These are phyloP conservation scores for Pyrus communis DNA, from an alignment of 306 rosid genomes.

Conservation along the genomic window DNA sequence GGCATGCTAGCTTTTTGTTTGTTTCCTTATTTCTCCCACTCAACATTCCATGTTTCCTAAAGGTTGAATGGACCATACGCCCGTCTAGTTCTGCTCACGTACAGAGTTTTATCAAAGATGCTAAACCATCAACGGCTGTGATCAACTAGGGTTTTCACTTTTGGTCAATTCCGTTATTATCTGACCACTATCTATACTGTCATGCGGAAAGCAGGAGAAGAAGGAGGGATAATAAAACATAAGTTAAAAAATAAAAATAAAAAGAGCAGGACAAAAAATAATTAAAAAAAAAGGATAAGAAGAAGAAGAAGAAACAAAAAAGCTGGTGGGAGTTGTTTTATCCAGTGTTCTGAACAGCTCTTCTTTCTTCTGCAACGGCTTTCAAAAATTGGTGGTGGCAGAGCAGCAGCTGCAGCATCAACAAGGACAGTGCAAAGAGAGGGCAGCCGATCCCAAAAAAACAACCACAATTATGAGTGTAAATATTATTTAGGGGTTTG, in stretches of 20 bases:
- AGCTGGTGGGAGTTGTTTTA: neutral
- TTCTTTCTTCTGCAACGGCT: neutral
- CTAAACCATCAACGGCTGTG: slow-evolving; percentile 4
- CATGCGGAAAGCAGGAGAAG: neutral
- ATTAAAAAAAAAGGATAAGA: too few relatives aligned
- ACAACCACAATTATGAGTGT: slow-evolving; percentile 23
- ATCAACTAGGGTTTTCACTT: slow-evolving; percentile 8
- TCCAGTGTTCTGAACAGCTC: neutral
- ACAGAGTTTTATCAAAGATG: neutral
- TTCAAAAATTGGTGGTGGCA: slow-evolving; percentile 6
- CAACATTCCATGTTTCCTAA: slow-evolving; percentile 23
- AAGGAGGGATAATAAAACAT: neutral
- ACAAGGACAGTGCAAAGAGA: slow-evolving; percentile 37
- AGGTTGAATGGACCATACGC: slow-evolving; percentile 15
- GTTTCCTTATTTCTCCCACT: neutral
- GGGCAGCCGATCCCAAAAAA: slow-evolving; percentile 51
- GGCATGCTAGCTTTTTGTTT: neutral
- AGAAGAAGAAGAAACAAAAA: neutral
- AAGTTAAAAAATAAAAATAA: neutral
- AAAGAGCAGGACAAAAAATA: neutral
- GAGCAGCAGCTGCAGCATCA: slow-evolving; percentile 30
- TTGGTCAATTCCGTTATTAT: neutral
- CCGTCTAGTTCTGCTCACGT: slow-evolving; percentile 2
- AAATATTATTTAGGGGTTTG: neutral
- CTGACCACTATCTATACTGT: neutral